phyloP scores from a whole-genome alignment of 108 stramenopile genomes.

The Cyclotella kingstonii region DNA sequence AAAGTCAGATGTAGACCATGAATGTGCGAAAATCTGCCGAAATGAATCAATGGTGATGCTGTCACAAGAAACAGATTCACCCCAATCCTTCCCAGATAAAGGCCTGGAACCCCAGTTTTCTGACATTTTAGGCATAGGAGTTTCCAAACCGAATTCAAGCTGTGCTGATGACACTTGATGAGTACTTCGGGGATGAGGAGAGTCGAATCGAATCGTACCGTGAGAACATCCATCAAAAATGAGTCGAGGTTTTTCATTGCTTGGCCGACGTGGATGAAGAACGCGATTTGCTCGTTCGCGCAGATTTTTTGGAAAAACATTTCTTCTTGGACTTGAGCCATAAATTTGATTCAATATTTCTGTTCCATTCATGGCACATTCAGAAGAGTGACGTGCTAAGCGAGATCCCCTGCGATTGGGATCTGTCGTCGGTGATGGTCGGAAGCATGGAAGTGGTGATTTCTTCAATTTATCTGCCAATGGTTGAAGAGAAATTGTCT shows the following conservation, averaged over 20 bases:
- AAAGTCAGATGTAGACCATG: slow-evolving; percentile 37
- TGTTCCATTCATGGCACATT: slow-evolving; percentile 22
- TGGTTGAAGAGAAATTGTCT: slow-evolving; percentile 33
- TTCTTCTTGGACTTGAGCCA: slow-evolving; percentile 13
- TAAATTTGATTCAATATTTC: slow-evolving; percentile 41
- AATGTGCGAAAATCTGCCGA: slow-evolving; percentile 41
- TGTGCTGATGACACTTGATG: slow-evolving; percentile 13
- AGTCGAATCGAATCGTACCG: slow-evolving; percentile 18
- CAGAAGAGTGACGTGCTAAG: slow-evolving; percentile 34
- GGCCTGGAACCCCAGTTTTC: slow-evolving; percentile 76
- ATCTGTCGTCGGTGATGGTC: slow-evolving; percentile 1
- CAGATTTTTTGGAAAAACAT: slow-evolving; percentile 2
- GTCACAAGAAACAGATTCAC: slow-evolving; percentile 50
- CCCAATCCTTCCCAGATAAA: slow-evolving; percentile 73
- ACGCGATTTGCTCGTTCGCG: slow-evolving; percentile 18
- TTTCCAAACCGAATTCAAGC: slow-evolving; percentile 15
- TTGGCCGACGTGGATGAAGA: slow-evolving; percentile 20
- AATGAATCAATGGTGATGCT: slow-evolving; percentile 39
- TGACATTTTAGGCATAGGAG: slow-evolving; percentile 57
- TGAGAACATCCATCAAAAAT: slow-evolving; percentile 23
- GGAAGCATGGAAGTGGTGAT: slow-evolving; percentile 15
- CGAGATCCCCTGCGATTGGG: not conserved
- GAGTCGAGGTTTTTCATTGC: slow-evolving; percentile 7
- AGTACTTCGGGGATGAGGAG: slow-evolving; percentile 40
- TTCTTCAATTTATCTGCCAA: slow-evolving; percentile 20